phyloP scores from a whole-genome alignment of 441 rosid species.

The Erodium chrysanthum region DNA sequence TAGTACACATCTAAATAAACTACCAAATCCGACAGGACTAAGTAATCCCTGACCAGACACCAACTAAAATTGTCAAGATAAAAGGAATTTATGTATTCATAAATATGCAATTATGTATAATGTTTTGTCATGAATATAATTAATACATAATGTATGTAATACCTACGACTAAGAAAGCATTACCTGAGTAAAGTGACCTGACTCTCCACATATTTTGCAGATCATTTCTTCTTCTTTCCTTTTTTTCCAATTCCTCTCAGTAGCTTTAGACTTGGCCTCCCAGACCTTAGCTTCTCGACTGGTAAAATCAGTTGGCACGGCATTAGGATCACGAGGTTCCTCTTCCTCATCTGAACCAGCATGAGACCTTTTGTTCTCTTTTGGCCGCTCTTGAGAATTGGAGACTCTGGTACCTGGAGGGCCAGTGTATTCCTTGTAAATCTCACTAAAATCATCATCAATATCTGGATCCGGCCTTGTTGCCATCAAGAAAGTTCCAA shows the following conservation, averaged over 20 bases:
- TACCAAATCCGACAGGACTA: not conserved
- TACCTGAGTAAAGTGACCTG: slow-evolving; percentile 98
- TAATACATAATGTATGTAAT: not conserved
- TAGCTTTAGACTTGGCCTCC: slow-evolving; percentile 98
- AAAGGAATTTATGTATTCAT: no score
- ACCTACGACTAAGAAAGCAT: not conserved
- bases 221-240: slow-evolving; percentile 97
- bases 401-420: slow-evolving; percentile 37
- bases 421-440: slow-evolving; percentile 92
- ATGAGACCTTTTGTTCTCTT: slow-evolving; percentile 42
- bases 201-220: slow-evolving; percentile 89
- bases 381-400: slow-evolving; percentile 36
- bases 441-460: slow-evolving; percentile 85
- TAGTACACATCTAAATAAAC: not conserved
- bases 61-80: not conserved
- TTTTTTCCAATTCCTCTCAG: slow-evolving; percentile 97
- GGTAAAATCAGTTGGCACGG: slow-evolving; percentile 93
- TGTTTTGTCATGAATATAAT: not conserved
- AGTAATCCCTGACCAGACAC: not conserved
- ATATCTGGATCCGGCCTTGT: slow-evolving; percentile 60
- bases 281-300: slow-evolving; percentile 96
- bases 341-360: slow-evolving; percentile 64
- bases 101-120: no score
- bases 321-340: slow-evolving; percentile 69
- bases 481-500: slow-evolving; percentile 40